Evolutionary conservation across 768 basidiomycete genomes (phyloP), one percentile per base, ranked within the genome.

Genomic region (Mycena maculata): DNA sequence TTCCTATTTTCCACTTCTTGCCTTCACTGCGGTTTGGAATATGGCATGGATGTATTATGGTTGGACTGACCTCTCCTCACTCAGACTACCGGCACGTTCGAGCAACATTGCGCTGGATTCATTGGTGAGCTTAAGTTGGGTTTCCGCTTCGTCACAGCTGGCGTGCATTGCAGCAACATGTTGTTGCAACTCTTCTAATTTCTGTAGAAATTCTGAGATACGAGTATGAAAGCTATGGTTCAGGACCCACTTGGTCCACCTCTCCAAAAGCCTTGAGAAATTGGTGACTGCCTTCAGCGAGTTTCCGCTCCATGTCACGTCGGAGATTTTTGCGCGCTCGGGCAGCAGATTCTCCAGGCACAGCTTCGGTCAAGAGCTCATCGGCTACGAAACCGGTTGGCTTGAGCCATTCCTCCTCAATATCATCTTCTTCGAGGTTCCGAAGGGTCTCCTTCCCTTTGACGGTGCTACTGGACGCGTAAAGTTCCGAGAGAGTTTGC

Each of bases 221-320:
- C 44, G 20, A 56, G n/a, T n/a, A 41, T 49, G 27, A 67, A 45
- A 41, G 58, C 22, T 66, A 52, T 49, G 42, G 20, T 31, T 23
- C 30, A 54, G 22, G 47, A 86, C 93, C 71, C 76, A 97, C 97
- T 80, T 93, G 85, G 81, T 98, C 93, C 38, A 99, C 95, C 71
- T 95, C 90, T 23, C 89, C 89, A 68, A 99, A 92, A 0, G 93
- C 95, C 28, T 86, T 85, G 60, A 99, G 76, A 76, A 99, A 98
- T 69, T 88, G 87, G 49, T 86, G 85, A 70, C 95, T 96, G 7
- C 94, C 94, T 58, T 92, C 88, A 0, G 92, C 88, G 48, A 98
- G 83, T 76, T 89, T 92, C 53, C 81, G 84, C 75, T 99, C 96
- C 76, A 97, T 88, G 76, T 98, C 96, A 67, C 90, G 84, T 47